Percentiles rank a stretch among this genome's conserved stretches.
Evolutionary conservation across 2,329 filamentous ascomycete species (phyloP).

Genomic region (Acephala macrosclerotiorum): DNA sequence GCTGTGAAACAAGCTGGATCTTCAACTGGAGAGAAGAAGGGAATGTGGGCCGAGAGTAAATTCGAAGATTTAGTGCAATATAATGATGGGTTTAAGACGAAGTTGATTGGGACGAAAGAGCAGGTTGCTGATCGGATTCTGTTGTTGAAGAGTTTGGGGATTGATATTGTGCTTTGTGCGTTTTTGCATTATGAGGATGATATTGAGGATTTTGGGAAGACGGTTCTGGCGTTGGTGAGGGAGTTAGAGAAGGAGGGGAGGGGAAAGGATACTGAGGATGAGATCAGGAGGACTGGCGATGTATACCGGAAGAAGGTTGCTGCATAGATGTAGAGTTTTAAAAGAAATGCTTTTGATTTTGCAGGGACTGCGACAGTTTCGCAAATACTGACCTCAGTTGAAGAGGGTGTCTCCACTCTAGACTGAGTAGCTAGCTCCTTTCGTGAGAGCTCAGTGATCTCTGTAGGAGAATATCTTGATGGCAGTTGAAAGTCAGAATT

Average conservation of each 20-base stretch:
- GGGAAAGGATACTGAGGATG: constrained; percentile 54
- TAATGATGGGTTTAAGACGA: constrained; percentile 63
- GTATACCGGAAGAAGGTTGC: constrained; percentile 48
- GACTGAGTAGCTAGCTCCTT: too few relatives aligned
- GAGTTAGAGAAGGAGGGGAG: constrained; percentile 55
- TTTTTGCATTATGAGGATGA: constrained; percentile 62
- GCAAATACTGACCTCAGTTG: too few relatives aligned
- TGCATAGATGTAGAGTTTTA: not conserved
- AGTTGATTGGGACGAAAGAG: constrained; percentile 58
- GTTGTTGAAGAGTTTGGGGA: constrained; percentile 53
- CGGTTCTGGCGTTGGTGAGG: constrained; percentile 55
- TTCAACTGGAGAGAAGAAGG: constrained; percentile 54
- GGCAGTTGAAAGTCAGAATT: too few relatives aligned
- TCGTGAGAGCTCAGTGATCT: too few relatives aligned
- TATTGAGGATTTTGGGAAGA: constrained; percentile 55
- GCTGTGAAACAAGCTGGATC: constrained; percentile 58
- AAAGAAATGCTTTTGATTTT: not conserved
- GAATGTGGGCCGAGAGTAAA: constrained; percentile 61
- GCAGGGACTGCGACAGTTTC: too few relatives aligned
- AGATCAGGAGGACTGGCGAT: constrained; percentile 55
- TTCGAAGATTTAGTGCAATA: constrained; percentile 62
- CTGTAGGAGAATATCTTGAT: too few relatives aligned
- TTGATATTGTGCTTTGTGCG: constrained; percentile 53
- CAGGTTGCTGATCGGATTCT: constrained; percentile 58
- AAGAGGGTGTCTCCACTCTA: too few relatives aligned